Base-by-base conservation (phyloP, 208 protist species). In the Trypanosoma congolense region DNA sequence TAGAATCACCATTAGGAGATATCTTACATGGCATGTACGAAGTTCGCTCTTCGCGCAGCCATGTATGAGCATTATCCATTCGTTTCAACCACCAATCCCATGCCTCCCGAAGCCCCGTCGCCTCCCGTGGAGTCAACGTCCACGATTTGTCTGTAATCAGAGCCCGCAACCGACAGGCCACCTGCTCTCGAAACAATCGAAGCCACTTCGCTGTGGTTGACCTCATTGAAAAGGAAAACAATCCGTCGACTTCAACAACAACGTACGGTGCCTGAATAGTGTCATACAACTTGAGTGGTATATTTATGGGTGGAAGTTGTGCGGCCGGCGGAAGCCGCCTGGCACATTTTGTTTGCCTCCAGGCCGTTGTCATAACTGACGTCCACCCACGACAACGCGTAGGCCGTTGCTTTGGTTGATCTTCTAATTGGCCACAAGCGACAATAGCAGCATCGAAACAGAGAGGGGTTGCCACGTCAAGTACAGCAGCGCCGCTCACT, bases 81-180 rank as follows among this genome's bases (percentile, higher is more conserved):
- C 87, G 81, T 8, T 56, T 70, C 31, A 54, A 58, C 77, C 79
- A 92, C 87, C 87, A 95, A 9, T 54, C 53, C 87, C 87, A 95
- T 21, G 79, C 83, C 9, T 83, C 65, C 8, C 62, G 33, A 14
- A 70, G 4, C 12, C 36, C 71, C 21, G 89, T 21, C 51, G 75
- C 60, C 18, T 31, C 56, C 41, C 43, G 26, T 25, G 24, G 29
- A 26, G 1, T 56, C 14, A 53, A 12, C 47, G n/a, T 56, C 69
- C 36, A 56, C 16, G 51, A 55, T 21, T 52, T 58, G 56, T 56
- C 63, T 50, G n/a, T 70, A 49, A 48, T 75, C n/a, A 21, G 56
- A 30, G 33, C 46, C 3, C 38, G 10, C 25, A 86, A 52, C 25
- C 83, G 68, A n/a, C 22, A 48, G 26, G 69, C 60, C 8, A 69